A percentile compares a stretch with the other conserved stretches of the same genome.
These are phyloP conservation scores for Sclerotinia minor DNA, from an alignment of 2,329 filamentous ascomycete genomes.

Conservation along the genomic window DNA sequence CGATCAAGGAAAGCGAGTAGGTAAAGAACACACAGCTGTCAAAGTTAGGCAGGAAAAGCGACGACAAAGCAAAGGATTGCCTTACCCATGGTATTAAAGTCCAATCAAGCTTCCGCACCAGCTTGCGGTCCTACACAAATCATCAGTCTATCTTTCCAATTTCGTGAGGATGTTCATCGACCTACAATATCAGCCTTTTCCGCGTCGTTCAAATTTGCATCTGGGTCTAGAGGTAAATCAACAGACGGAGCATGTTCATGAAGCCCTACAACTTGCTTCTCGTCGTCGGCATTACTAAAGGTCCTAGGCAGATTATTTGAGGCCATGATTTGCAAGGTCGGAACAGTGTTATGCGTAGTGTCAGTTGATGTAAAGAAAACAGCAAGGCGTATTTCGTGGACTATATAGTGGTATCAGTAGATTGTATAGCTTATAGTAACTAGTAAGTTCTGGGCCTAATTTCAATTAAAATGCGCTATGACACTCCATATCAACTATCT, in stretches of 20 bases:
- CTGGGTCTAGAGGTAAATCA: constrained; percentile 50
- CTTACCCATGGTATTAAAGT: constrained; percentile 59
- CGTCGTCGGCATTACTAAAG: constrained; percentile 2
- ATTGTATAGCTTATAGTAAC: background rate
- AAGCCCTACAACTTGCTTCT: constrained; percentile 17
- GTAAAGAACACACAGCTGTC: constrained; percentile 68
- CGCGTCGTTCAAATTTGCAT: constrained; percentile 63
- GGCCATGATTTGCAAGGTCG: background rate
- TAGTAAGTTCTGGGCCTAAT: background rate
- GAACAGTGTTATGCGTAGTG: background rate
- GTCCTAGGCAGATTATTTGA: background rate
- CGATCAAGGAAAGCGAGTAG: constrained; percentile 72
- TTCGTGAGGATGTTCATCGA: background rate
- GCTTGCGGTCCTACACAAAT: constrained; percentile 56
- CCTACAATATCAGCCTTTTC: constrained; percentile 62
- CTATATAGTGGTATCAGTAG: background rate
- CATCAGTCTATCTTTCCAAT: constrained; percentile 2
- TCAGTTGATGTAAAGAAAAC: background rate
- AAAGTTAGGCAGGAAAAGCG: constrained; percentile 26
- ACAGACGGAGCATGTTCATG: constrained; percentile 7
- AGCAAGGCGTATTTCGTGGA: background rate
- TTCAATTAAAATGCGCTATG: background rate
- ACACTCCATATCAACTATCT: background rate
- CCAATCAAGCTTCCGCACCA: constrained; percentile 62
- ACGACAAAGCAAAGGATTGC: constrained; percentile 2